These are phyloP conservation scores for Tuber aestivum DNA, from an alignment of 495 filamentous ascomycete species.

Conservation along the genomic window DNA sequence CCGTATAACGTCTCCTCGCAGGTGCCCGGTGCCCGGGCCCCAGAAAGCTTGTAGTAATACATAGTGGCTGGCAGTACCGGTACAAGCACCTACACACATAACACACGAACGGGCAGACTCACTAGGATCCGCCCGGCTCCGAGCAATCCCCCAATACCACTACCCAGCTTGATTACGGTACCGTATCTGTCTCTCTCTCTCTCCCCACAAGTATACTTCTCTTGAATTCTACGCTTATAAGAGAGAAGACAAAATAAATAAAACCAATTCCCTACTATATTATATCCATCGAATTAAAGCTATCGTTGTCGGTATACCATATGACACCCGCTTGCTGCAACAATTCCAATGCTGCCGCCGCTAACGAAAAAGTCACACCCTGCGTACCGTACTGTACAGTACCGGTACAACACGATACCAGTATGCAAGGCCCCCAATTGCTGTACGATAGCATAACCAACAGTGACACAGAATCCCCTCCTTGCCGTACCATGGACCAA, in stretches of 20 bases:
- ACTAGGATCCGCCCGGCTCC: not conserved
- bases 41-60: too few species aligned
- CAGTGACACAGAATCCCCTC: not conserved
- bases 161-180: too few species aligned
- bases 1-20: not conserved
- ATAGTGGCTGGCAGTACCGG: too few species aligned
- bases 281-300: not conserved
- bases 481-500: not conserved
- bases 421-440: not conserved
- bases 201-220: not conserved
- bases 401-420: not conserved
- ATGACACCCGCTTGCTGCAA: not conserved
- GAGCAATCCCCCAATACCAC: not conserved
- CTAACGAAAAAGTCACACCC: not conserved
- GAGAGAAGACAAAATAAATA: not conserved
- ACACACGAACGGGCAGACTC: not conserved
- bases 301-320: not conserved
- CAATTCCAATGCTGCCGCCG: not conserved
- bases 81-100: not conserved
- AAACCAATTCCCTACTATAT: not conserved
- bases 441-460: not conserved
- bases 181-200: not conserved
- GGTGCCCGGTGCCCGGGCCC: too few species aligned
- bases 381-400: not conserved
- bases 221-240: not conserved